phyloP scores from a whole-genome alignment of 2,329 filamentous ascomycete species.

The Pestalotiopsis sp. region DNA sequence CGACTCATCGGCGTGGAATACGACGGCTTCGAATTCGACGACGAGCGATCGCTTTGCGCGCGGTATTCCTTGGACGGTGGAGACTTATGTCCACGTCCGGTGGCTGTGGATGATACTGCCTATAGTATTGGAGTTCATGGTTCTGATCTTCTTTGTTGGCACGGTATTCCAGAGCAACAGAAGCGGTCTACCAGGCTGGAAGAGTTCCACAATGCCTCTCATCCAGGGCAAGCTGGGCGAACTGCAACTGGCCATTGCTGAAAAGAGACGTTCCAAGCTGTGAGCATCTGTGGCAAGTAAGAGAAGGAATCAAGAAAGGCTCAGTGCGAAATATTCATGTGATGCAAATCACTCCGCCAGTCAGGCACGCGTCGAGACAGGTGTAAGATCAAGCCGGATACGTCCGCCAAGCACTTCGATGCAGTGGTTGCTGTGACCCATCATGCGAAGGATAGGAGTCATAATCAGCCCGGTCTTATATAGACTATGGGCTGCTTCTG shows the following conservation, averaged over 20 bases:
- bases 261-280: not conserved
- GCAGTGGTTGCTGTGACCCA: too few species aligned
- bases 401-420: too few species aligned
- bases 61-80: conserved; percentile 13
- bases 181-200: conserved; percentile 18
- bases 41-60: conserved; percentile 1
- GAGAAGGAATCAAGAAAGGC: not conserved
- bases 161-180: conserved; percentile 15
- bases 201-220: conserved; percentile 18
- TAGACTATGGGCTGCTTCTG: not conserved
- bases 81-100: conserved; percentile 17
- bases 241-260: conserved; percentile 1
- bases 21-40: not conserved
- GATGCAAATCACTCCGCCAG: too few species aligned
- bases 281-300: not conserved
- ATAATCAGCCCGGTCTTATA: too few species aligned
- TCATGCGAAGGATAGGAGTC: too few species aligned
- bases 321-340: too few species aligned
- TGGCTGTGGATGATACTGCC: conserved; percentile 18
- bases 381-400: too few species aligned
- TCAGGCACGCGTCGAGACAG: too few species aligned
- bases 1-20: not conserved
- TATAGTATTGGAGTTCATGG: conserved; percentile 13
- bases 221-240: conserved; percentile 15
- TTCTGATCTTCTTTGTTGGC: conserved; percentile 12